Evolutionary conservation across 1,284 basidiomycete species (phyloP), one percentile per base, ranked within the genome.

Genomic region (Lentinula novae-zelandiae): DNA sequence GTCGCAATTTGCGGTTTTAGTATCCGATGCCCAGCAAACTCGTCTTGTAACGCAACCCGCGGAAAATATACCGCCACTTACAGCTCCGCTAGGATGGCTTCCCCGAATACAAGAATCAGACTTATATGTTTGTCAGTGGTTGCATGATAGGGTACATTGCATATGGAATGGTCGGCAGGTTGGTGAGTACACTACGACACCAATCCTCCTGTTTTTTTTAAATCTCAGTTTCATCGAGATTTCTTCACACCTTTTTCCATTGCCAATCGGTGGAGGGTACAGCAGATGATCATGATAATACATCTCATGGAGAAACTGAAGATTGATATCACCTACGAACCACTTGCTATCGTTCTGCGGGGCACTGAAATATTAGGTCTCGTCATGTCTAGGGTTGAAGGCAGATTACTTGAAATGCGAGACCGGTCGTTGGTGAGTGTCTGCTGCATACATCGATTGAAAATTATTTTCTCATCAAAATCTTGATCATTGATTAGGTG

Each of bases 341-440:
- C 80, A 42, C 64, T 81, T 34, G 82, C 76, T 5, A 81, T 82
- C 61, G 67, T 83, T n/a, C 66, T 78, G 31, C 70, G 75, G 49
- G 61, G 65, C 17, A 72, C 73, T 1, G 63, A 67, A 9, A 64
- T 83, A 6, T 68, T 80, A 34, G 82, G 82, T 1, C 61, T 83
- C 36, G 75, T 83, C 58, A 73, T 71, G 39, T 81, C 82, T 62
- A 67, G 76, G 13, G 67, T 72, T 5, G 60, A 72, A 54, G 82
- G 82, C 58, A 71, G 82, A 54, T 60, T 69, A 31, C 61, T 75
- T 5, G 65, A 72, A 51, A 65, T 67, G 22, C 64, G 69, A 10
- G 82, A 84, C 67, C 71, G 74, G n/a, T 55, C 68, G 5, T 69
- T 75, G 51, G 63, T 60, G 44, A 17, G 57, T 57, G 36, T 4